phyloP scores from a whole-genome alignment of 768 basidiomycete genomes.

The Hygrophoropsis aurantiaca region DNA sequence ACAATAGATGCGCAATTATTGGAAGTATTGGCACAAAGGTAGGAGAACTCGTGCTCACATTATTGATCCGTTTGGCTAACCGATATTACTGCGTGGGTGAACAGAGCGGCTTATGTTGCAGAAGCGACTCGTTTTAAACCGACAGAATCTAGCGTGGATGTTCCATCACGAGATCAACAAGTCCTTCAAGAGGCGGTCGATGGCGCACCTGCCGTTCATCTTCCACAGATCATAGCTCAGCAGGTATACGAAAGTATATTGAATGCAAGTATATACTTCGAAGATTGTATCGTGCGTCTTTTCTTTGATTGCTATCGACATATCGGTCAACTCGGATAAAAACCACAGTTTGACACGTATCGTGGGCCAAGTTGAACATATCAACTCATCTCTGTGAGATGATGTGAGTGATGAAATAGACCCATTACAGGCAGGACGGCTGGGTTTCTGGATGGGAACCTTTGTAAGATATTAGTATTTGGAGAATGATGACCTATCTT shows the following conservation, averaged over 20 bases:
- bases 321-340: neutral
- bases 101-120: conserved; percentile 19
- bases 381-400: too few relatives aligned
- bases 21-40: conserved; percentile 19
- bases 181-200: conserved; percentile 20
- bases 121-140: conserved; percentile 27
- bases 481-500: too few relatives aligned
- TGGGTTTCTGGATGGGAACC: too few relatives aligned
- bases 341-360: neutral
- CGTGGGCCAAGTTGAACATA: neutral
- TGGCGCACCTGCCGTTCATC: conserved; percentile 12
- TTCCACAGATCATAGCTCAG: conserved; percentile 23
- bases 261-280: conserved; percentile 21
- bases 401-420: too few relatives aligned
- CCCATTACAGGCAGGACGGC: too few relatives aligned
- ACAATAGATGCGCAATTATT: conserved; percentile 17
- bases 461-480: too few relatives aligned
- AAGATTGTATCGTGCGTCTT: conserved; percentile 20
- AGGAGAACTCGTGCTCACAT: neutral
- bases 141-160: conserved; percentile 10
- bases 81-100: neutral
- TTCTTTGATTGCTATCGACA: neutral
- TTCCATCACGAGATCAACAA: conserved; percentile 13
- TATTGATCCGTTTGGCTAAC: neutral
- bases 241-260: conserved; percentile 16